Base-by-base conservation (phyloP, 2,329 filamentous ascomycete genomes). In the Curvularia hawaiiensis region DNA sequence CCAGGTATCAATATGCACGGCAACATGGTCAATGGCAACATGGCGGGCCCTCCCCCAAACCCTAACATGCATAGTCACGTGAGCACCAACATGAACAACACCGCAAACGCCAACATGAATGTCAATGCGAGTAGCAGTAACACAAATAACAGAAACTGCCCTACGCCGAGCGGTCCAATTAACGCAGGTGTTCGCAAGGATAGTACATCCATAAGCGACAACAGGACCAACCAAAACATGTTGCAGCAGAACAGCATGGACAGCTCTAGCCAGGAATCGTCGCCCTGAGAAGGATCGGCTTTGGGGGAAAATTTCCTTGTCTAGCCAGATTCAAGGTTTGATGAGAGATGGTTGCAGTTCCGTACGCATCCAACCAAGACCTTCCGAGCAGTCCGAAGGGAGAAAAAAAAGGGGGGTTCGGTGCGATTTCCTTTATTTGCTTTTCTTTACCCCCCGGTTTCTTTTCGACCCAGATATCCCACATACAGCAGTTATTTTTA, bases 161-260 rank as follows among this genome's bases (percentile, higher is more conserved):
- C 59, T 3, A 57, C 55, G 52, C 55, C 46, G 35, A 52, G 45
- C 8, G 51, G 33, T 7, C 26, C 52, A 1, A 55, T 58, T 16
- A 57, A 52, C 12, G 52, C 62, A 11, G 56, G 53, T 3, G 60
- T 61, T 22, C 62, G 60, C 16, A 55, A 63, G 10, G 65, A 71
- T 16, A 58, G 54, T 20, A 62, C 69, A 9, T 60, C 69, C 16
- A 62, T 62, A 9, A 58, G 57, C 22, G 66, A 71, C 49, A 63
- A 61, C 33, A 59, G 65, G 28, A 66, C 63, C 44, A 65, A 56
- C 56, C 67, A 48, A 20, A 33, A 38, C 14, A 50, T 39, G 33
- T 10, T n/a, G 9, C 44, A 33, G 11, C n/a, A 5, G 14, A 24
- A 47, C 3, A 47, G 44, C 44, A 47, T 24, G 30, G 44, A 47